Percentiles rank a stretch among this genome's conserved stretches.
Conservation (phyloP, 192 early-diverging fungal genomes). For the Umbelopsis ramanniana region DNA sequence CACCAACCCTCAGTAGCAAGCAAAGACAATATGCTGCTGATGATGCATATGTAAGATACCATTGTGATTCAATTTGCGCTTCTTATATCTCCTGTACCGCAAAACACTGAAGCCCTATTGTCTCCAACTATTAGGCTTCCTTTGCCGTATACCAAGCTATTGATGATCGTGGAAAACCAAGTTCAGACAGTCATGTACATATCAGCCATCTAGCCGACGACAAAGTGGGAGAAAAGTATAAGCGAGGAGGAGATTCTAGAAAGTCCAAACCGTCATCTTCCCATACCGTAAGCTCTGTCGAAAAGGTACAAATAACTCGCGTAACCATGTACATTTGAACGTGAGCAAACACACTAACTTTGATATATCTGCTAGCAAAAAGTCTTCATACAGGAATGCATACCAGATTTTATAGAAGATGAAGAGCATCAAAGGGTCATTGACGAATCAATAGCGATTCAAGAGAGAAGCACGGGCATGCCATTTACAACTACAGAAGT, state of each 20-base stretch:
- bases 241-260: not conserved
- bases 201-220: conserved; percentile 20
- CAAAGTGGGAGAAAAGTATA: not conserved
- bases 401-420: not conserved
- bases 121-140: not conserved
- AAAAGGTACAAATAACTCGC: too few species aligned
- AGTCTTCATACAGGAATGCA: not conserved
- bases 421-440: not conserved
- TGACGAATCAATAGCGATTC: not conserved
- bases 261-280: not conserved
- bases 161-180: not conserved
- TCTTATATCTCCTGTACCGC: not conserved
- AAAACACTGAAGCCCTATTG: not conserved
- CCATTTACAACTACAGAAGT: not conserved
- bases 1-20: conserved; percentile 3
- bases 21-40: conserved; percentile 33
- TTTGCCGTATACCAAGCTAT: conserved; percentile 6
- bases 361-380: too few species aligned
- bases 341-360: too few species aligned
- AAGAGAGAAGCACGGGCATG: not conserved
- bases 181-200: not conserved
- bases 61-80: not conserved
- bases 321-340: too few species aligned
- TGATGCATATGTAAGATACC: conserved; percentile 33
- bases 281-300: not conserved